Conservation (phyloP, 2,329 filamentous ascomycete species). For the Microdochium nivale region DNA sequence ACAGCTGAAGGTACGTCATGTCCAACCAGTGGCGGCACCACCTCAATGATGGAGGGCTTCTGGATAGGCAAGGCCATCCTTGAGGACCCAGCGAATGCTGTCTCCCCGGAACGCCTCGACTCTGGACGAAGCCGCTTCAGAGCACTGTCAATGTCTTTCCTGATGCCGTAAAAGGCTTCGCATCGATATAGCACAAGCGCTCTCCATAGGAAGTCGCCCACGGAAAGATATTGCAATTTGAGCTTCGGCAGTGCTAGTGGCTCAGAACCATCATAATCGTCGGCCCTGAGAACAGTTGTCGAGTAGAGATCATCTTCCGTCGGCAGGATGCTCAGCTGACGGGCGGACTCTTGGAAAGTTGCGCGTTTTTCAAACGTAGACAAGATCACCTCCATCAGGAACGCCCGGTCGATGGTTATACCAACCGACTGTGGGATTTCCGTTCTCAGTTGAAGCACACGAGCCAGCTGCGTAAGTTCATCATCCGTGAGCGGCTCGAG, state of each 20-base stretch:
- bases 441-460: conserved; percentile 67
- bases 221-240: conserved; percentile 89
- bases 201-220: conserved; percentile 95
- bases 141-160: conserved; percentile 80
- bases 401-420: conserved; percentile 53
- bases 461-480: conserved; percentile 63
- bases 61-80: conserved; percentile 85
- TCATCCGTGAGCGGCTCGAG: conserved; percentile 64
- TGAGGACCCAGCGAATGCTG: conserved; percentile 73
- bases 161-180: conserved; percentile 89
- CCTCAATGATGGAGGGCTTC: conserved; percentile 80
- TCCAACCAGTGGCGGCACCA: conserved; percentile 74
- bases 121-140: conserved; percentile 72
- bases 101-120: conserved; percentile 52
- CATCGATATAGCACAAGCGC: conserved; percentile 82
- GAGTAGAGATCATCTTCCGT: conserved; percentile 81
- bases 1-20: conserved; percentile 76
- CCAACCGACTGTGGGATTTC: conserved; percentile 67
- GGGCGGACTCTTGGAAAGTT: conserved; percentile 74
- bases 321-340: conserved; percentile 66
- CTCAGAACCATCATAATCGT: conserved; percentile 77
- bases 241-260: conserved; percentile 89
- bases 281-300: conserved; percentile 66
- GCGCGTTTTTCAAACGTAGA: conserved; percentile 67
- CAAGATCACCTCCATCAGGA: conserved; percentile 64